phyloP scores from a whole-genome alignment of 257 asterid species.

The Cynanchum wilfordii region DNA sequence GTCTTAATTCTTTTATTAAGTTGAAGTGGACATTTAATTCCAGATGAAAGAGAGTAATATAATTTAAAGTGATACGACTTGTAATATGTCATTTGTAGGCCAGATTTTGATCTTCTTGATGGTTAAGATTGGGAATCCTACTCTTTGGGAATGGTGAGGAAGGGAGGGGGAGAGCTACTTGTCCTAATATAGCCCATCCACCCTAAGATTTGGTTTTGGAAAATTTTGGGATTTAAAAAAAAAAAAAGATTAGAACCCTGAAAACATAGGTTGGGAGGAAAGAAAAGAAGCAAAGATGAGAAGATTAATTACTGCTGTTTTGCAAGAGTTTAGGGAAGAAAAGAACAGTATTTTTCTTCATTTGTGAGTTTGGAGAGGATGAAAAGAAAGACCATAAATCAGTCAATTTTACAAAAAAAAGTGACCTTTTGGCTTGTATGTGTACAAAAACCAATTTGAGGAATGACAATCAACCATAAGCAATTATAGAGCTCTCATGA shows the following conservation, averaged over 20 bases:
- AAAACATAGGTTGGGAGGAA: neutral
- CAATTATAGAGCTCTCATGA: neutral
- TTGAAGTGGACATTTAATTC: no score
- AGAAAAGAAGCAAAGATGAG: neutral
- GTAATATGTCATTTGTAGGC: neutral
- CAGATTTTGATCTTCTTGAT: neutral
- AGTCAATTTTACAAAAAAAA: neutral
- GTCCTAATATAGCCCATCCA: neutral
- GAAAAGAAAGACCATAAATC: neutral
- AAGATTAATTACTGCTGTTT: neutral
- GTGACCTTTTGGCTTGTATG: neutral
- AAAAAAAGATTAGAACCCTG: no score
- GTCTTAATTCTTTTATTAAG: no score
- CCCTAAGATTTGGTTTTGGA: neutral
- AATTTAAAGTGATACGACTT: no score
- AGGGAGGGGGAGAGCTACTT: neutral
- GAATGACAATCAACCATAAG: neutral
- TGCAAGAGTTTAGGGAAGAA: neutral
- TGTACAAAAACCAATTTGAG: neutral
- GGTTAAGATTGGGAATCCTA: neutral
- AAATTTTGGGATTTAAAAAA: neutral
- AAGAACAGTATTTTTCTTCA: neutral
- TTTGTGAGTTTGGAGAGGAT: neutral
- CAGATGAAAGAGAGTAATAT: no score
- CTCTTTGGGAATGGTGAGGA: neutral